Conservation (phyloP, 768 basidiomycete species). For the Punctularia strigosozonata region DNA sequence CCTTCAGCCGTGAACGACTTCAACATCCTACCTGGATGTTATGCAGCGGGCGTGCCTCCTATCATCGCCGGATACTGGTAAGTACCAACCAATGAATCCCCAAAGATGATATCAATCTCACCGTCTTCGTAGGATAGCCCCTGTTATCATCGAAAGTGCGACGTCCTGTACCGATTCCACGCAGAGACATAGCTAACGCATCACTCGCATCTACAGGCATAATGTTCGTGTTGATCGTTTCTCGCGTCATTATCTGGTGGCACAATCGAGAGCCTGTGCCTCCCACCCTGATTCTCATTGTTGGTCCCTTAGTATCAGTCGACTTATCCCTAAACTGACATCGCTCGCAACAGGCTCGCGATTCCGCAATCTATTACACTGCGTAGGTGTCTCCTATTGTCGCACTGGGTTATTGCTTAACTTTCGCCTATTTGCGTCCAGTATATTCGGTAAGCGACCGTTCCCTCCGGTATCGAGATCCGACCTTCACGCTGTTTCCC, state of each 20-base stretch:
- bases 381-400: slow-evolving; percentile 4
- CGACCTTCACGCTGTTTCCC: no score
- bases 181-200: neutral
- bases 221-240: slow-evolving; percentile 4
- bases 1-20: slow-evolving; percentile 2
- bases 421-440: no score
- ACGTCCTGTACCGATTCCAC: neutral
- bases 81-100: neutral
- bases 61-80: slow-evolving; percentile 7
- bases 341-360: slow-evolving; percentile 2
- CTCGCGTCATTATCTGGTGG: slow-evolving; percentile 3
- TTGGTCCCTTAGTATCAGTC: neutral
- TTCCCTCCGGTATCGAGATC: no score
- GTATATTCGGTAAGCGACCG: no score
- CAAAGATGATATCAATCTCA: neutral
- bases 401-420: no score
- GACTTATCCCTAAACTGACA: neutral
- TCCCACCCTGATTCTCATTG: slow-evolving; percentile 5
- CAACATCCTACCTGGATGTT: slow-evolving; percentile 5
- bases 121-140: slow-evolving; percentile 3
- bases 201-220: neutral
- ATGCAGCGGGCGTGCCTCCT: slow-evolving; percentile 5
- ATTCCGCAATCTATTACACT: slow-evolving; percentile 6
- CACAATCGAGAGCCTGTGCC: slow-evolving; percentile 1
- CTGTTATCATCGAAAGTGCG: slow-evolving; percentile 6